Conservation (phyloP, 139 green algal genomes). For the Chlamydomonas schloesseri region DNA sequence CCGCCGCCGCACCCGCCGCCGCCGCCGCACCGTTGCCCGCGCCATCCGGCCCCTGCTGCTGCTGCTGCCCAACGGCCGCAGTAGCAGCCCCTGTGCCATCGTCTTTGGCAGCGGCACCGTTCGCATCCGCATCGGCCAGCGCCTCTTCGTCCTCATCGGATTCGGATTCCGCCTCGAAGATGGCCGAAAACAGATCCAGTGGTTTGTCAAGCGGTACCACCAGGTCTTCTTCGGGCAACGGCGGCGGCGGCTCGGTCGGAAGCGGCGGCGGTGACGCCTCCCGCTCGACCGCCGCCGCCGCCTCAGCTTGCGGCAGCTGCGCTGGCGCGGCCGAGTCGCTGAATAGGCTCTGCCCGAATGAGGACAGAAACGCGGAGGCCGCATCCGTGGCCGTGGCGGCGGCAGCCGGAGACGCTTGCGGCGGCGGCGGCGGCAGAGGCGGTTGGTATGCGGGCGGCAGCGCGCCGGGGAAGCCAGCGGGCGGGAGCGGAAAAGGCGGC, state of each 20-base stretch:
- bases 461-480: slow-evolving; percentile 1
- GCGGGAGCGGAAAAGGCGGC: neutral
- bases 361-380: slow-evolving; percentile 41
- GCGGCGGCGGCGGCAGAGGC: neutral
- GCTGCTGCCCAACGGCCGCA: too few relatives aligned
- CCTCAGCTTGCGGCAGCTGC: neutral
- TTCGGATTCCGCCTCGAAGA: slow-evolving; percentile 81
- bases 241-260: neutral
- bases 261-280: slow-evolving; percentile 9
- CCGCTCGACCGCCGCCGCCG: neutral
- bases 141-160: slow-evolving; percentile 68
- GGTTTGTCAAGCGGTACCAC: slow-evolving; percentile 62
- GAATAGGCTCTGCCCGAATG: slow-evolving; percentile 14
- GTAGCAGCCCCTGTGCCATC: neutral
- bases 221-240: slow-evolving; percentile 15
- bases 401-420: neutral
- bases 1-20: slow-evolving; percentile 4
- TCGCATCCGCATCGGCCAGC: neutral
- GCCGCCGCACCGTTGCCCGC: neutral
- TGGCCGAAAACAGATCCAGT: slow-evolving; percentile 88
- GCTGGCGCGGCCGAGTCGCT: neutral
- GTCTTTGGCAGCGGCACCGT: neutral
- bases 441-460: neutral
- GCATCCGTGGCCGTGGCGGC: slow-evolving; percentile 15
- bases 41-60: neutral